phyloP scores from a whole-genome alignment of 2,329 filamentous ascomycete genomes.

The Ophiobolus disseminans region DNA sequence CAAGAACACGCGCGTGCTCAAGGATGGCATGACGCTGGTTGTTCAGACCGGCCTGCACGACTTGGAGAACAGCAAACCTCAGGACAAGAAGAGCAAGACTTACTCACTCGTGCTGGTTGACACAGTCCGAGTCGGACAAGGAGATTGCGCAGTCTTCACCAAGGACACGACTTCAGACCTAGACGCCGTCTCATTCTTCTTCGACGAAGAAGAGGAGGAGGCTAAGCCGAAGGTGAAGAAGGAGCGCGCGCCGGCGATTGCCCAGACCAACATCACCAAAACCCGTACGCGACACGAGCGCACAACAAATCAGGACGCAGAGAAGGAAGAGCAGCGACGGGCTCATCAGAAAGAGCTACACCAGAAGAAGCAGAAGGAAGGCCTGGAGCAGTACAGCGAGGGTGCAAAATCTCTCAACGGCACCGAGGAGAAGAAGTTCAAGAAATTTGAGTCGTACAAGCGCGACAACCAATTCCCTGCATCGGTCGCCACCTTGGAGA shows the following conservation, averaged over 20 bases:
- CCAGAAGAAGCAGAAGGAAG: constrained; percentile 86
- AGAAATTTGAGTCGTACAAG: constrained; percentile 99
- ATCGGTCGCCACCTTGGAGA: constrained; percentile 82
- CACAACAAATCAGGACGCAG: constrained; percentile 85
- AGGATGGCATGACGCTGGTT: constrained; percentile 96
- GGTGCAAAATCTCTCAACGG: constrained; percentile 85
- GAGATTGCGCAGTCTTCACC: constrained; percentile 88
- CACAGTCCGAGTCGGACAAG: constrained; percentile 83
- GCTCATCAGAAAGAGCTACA: constrained; percentile 93
- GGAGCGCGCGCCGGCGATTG: constrained; percentile 84
- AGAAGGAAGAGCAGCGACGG: constrained; percentile 83
- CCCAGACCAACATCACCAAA: constrained; percentile 93
- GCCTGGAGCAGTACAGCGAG: constrained; percentile 83
- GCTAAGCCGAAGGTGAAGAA: constrained; percentile 90
- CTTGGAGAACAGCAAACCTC: constrained; percentile 82
- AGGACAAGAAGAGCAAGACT: constrained; percentile 86
- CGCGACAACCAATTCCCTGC: constrained; percentile 90
- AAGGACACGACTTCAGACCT: constrained; percentile 90
- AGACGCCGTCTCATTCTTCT: constrained; percentile 97
- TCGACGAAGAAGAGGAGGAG: constrained; percentile 88
- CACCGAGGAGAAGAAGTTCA: constrained; percentile 96
- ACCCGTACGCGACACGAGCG: constrained; percentile 91
- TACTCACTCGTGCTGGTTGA: constrained; percentile 93
- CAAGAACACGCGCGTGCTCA: constrained; percentile 83
- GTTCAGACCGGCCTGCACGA: constrained; percentile 90